A percentile compares a stretch with the other conserved stretches of the same genome.
Evolutionary conservation across 495 filamentous ascomycete genomes (phyloP).

Genomic region (Talaromyces thailandensis): DNA sequence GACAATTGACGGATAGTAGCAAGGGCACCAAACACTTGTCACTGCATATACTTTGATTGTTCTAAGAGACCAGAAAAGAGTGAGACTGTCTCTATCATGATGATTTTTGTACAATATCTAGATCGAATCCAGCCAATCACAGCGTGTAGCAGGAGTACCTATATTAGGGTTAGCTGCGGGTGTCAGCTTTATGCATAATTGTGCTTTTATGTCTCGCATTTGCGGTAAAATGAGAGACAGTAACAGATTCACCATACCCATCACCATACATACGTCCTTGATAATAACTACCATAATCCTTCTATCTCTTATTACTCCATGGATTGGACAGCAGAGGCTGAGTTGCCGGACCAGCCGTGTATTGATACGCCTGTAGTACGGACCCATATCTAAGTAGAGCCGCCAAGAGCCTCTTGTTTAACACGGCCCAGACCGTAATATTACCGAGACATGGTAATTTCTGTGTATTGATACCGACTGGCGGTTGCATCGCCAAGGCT

Average conservation of each 20-base stretch:
- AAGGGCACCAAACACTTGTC: too few relatives aligned
- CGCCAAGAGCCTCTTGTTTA: background rate
- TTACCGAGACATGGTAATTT: background rate
- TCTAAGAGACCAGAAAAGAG: too few relatives aligned
- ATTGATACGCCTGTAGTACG: background rate
- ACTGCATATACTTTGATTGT: too few relatives aligned
- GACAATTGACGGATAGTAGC: too few relatives aligned
- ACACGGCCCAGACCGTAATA: background rate
- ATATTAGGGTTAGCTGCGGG: background rate
- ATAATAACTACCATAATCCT: too few relatives aligned
- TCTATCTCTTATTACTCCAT: background rate
- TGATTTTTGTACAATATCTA: background rate
- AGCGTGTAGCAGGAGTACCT: background rate
- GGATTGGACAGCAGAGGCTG: background rate
- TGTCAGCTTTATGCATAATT: background rate
- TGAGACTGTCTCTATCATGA: too few relatives aligned
- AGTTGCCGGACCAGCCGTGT: background rate
- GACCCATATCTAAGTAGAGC: background rate
- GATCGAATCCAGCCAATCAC: background rate
- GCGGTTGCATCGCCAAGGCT: background rate
- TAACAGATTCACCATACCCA: too few relatives aligned
- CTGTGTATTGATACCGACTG: background rate
- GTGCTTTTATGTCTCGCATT: background rate
- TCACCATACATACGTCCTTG: too few relatives aligned
- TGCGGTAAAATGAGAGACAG: background rate